Base-by-base conservation (phyloP, 2,329 filamentous ascomycete genomes). In the Aureobasidium sp. region DNA sequence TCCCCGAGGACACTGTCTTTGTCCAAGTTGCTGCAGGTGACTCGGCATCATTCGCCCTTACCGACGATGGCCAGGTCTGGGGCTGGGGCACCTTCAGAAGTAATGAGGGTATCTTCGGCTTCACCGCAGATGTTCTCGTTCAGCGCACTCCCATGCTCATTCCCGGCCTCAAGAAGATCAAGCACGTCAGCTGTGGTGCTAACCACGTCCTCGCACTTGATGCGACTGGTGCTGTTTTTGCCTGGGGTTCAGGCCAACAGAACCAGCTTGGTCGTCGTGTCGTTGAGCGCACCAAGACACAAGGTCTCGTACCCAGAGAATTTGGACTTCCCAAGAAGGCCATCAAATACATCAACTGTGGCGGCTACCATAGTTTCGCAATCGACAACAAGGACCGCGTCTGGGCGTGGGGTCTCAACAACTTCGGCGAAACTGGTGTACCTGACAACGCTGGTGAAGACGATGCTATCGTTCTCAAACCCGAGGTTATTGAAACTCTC, bases 331-430 rank as follows among this genome's bases (percentile, higher is more conserved):
- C 81, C 41, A 78, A 77, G 66, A 81, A 82, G 69, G 76, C 77
- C 66, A 84, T 89, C 57, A 79, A 79, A 56, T 84, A 77, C 75
- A 82, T 89, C 63, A 82, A 83, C 32, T 87, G 86, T 60, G 91
- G 91, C 48, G 84, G 87, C 15, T 93, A 92, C 75, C 90, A 96
- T 78, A 89, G 86, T 68, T 93, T 96, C 69, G 88, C 87, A 55
- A 82, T 91, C 53, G 82, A 83, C 68, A 82, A 85, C 65, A 82
- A 86, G 32, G 86, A 86, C 43, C 81, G 83, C 34, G 87, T 93
- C 36, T 94, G 86, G 75, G 84, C 86, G 0, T 96, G 91, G 90
- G 91, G 92, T 27, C 79, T 93, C 34, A 96, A 96, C 81, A 92
- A 89, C 75, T 95, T 89, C 74, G 89, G 87, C 65, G 87, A 96